Percentiles rank a stretch among this genome's conserved stretches.
phyloP scores from a whole-genome alignment of 176 grass and related monocot genomes.

The Lolium multiflorum region DNA sequence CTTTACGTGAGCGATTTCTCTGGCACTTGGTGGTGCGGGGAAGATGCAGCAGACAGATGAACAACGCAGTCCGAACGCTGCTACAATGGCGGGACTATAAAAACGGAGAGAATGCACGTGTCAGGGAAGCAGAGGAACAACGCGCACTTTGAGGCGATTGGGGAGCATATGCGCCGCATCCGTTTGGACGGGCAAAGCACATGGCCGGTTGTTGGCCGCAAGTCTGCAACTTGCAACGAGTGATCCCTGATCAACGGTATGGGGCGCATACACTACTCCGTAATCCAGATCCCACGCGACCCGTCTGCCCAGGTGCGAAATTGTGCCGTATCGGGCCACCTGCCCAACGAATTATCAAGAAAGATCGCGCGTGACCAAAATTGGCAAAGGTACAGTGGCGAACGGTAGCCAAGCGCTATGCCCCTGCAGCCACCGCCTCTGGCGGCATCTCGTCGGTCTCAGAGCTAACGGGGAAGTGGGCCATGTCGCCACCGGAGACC shows the following conservation, averaged over 20 bases:
- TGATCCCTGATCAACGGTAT: not conserved
- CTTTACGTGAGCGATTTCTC: not conserved
- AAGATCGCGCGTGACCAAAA: too few relatives aligned
- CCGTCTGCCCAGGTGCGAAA: not conserved
- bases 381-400: too few relatives aligned
- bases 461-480: too few relatives aligned
- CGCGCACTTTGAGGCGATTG: not conserved
- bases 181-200: not conserved
- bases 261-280: not conserved
- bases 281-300: not conserved
- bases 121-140: not conserved
- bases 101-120: not conserved
- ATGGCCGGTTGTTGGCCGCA: not conserved
- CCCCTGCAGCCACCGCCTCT: too few relatives aligned
- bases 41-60: not conserved
- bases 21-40: not conserved
- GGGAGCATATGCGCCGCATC: too few relatives aligned
- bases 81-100: not conserved
- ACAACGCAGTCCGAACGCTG: not conserved
- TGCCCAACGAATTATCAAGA: too few relatives aligned
- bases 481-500: too few relatives aligned
- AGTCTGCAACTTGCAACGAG: not conserved
- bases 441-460: too few relatives aligned
- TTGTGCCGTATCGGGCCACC: too few relatives aligned
- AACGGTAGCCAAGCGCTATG: too few relatives aligned